Percentiles rank a stretch among this genome's conserved stretches.
These are phyloP conservation scores for Leccinum olivaceopallidum DNA, from an alignment of 768 basidiomycete genomes.

Conservation along the genomic window DNA sequence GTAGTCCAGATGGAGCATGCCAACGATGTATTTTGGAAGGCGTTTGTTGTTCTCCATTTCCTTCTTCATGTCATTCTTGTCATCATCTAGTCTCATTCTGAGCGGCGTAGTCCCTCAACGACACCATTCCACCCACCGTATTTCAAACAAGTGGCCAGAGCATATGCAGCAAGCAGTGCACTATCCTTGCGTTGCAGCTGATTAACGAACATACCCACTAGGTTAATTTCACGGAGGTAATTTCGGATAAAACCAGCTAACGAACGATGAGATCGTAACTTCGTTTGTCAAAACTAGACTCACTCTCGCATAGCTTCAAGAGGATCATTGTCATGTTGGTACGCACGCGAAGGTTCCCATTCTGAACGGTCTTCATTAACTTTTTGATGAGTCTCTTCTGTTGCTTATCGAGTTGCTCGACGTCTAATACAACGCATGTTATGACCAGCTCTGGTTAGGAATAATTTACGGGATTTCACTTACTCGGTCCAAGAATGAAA, in stretches of 20 bases:
- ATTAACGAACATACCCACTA: conserved; percentile 15
- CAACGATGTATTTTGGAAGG: conserved; percentile 14
- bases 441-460: background rate
- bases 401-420: background rate
- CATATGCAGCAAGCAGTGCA: conserved; percentile 25
- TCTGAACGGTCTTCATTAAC: conserved; percentile 6
- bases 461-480: background rate
- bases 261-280: background rate
- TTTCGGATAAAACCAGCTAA: conserved; percentile 11
- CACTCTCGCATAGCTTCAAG: conserved; percentile 24
- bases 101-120: background rate
- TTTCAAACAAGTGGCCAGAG: conserved; percentile 19
- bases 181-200: conserved; percentile 18
- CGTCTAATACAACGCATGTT: conserved; percentile 6
- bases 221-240: conserved; percentile 6
- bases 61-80: conserved; percentile 9
- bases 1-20: conserved; percentile 23
- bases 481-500: conserved; percentile 21
- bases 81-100: conserved; percentile 8
- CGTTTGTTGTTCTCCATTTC: conserved; percentile 3
- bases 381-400: conserved; percentile 15
- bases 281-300: background rate
- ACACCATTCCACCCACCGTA: conserved; percentile 7
- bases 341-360: conserved; percentile 14
- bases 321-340: conserved; percentile 26